Evolutionary conservation across 805 yeast species (phyloP).

Genomic region (Candida nemodendra): DNA sequence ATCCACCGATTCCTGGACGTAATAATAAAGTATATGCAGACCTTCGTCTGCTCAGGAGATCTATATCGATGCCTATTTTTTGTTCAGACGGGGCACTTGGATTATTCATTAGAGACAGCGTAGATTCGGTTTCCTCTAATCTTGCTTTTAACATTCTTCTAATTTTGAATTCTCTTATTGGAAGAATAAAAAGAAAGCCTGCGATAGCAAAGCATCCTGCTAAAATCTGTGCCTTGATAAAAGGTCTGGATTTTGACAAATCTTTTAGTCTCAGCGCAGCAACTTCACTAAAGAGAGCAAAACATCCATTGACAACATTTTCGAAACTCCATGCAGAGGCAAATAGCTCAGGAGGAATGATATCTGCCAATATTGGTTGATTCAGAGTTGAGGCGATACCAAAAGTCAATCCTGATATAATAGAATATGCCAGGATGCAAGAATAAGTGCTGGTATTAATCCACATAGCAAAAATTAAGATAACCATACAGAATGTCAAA

Average conservation of each 20-base stretch:
- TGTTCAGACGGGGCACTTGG: neutral
- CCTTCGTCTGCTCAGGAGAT: conserved; percentile 11
- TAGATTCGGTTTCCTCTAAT: conserved; percentile 13
- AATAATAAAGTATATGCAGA: conserved; percentile 18
- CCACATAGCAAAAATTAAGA: conserved; percentile 49
- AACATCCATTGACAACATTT: conserved; percentile 28
- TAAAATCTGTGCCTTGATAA: conserved; percentile 57
- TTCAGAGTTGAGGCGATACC: conserved; percentile 41
- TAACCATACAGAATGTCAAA: conserved; percentile 33
- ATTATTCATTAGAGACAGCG: conserved; percentile 5
- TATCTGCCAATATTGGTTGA: conserved; percentile 32
- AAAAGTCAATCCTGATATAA: conserved; percentile 43
- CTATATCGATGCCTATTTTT: conserved; percentile 3
- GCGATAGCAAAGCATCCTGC: conserved; percentile 53
- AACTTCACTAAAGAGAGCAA: conserved; percentile 31
- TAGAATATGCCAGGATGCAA: conserved; percentile 36
- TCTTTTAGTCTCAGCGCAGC: conserved; percentile 29
- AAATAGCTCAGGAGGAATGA: conserved; percentile 25
- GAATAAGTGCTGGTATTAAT: conserved; percentile 32
- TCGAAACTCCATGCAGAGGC: conserved; percentile 33
- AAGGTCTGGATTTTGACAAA: conserved; percentile 37
- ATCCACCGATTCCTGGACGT: conserved; percentile 15
- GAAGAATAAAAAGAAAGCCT: conserved; percentile 38
- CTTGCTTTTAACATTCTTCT: conserved; percentile 31
- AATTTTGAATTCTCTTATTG: conserved; percentile 53